Base-by-base conservation (phyloP, 73 alveolate species). In the Paramecium octaurelia region DNA sequence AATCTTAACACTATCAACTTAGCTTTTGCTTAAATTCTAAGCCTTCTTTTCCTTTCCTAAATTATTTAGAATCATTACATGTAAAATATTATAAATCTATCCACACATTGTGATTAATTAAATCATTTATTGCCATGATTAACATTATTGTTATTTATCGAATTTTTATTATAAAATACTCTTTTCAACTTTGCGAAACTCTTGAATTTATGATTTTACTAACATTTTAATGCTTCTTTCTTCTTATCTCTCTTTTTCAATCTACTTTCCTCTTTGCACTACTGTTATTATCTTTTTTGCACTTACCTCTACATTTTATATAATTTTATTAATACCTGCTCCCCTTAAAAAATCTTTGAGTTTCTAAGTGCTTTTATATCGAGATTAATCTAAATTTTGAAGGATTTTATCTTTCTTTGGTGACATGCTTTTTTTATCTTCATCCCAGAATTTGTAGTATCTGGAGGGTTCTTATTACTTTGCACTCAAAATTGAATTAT, bases 361-460 rank as follows among this genome's bases (percentile, higher is more conserved):
- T 80, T 46, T 80, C 14, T 80, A 20, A n/a, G 40, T 21, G 35
- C 87, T 80, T 48, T 23, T 11, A 80, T 43, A 80, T 40, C 48
- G 42, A 20, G 43, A 42, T 43, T 31, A 14, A 42, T 42, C 43
- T 24, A 80, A 35, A 14, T 80, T 80, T 48, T 80, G 8, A 3
- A 42, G 16, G 8, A 80, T 80, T 27, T 80, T 80, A 80, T 80
- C 91, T 24, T 27, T 80, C 11, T 35, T 80, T 1, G 91, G 76
- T 20, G 91, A 24, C 7, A 34, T 64, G 12, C 46, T 64, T 34
- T 23, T 64, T 54, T 54, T 54, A 54, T 54, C 69, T 12, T 64
- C 84, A 64, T 27, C 48, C 50, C 42, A 64, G 31, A 27, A 34
- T 31, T 27, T 31, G 7, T 12, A 14, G 9, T 27, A 64, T 12